Evolutionary conservation across 108 stramenopile species (phyloP).

Genomic region (Fistulifera solaris): DNA sequence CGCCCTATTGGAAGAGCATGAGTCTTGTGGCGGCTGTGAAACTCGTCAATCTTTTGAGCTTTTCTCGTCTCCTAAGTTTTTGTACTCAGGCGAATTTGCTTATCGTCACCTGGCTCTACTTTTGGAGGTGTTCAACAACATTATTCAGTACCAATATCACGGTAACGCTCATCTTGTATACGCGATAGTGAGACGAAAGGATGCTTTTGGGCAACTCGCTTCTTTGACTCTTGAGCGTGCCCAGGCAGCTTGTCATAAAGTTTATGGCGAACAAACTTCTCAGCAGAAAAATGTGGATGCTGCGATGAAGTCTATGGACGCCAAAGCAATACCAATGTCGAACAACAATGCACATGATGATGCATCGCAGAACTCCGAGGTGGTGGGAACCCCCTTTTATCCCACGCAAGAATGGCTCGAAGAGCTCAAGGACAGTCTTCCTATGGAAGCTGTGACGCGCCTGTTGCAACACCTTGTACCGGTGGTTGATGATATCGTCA

Average conservation of each 20-base stretch:
- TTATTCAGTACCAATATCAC: constrained; percentile 97
- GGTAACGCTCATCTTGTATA: constrained; percentile 96
- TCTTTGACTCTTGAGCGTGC: constrained; percentile 67
- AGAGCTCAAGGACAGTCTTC: constrained; percentile 76
- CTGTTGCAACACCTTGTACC: constrained; percentile 89
- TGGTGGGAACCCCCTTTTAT: constrained; percentile 35
- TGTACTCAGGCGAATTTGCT: constrained; percentile 84
- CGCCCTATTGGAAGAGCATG: constrained; percentile 88
- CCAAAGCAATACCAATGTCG: constrained; percentile 48
- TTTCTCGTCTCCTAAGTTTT: constrained; percentile 82
- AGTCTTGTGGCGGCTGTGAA: constrained; percentile 87
- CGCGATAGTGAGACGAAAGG: constrained; percentile 88
- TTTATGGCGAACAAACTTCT: constrained; percentile 50
- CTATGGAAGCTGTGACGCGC: constrained; percentile 84
- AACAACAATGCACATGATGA: constrained; percentile 17
- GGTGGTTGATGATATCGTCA: constrained; percentile 84
- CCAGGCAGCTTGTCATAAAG: constrained; percentile 67
- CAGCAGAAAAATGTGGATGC: constrained; percentile 57
- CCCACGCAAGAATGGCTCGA: constrained; percentile 87
- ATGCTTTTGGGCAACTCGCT: constrained; percentile 69
- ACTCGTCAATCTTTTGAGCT: constrained; percentile 93
- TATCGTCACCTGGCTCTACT: constrained; percentile 84
- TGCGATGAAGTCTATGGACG: constrained; percentile 34
- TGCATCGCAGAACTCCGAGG: constrained; percentile 17
- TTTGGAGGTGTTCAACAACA: constrained; percentile 95